phyloP scores from a whole-genome alignment of 371 early-diverging fungal genomes.

The Phascolomyces articulosus region DNA sequence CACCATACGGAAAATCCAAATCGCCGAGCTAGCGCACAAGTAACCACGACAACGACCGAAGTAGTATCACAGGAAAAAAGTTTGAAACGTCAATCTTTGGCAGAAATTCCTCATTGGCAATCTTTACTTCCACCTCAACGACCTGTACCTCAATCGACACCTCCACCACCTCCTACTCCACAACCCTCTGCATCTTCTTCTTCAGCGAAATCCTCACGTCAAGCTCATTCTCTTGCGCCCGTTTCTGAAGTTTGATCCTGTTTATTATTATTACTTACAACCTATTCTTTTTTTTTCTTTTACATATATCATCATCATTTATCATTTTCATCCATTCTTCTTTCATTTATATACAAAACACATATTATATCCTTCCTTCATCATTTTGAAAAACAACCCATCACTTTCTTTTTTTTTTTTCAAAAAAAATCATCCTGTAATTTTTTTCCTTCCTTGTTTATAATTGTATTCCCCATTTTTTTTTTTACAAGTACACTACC shows the following conservation, averaged over 20 bases:
- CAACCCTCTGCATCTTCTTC: background rate
- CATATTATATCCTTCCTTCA: too few species aligned
- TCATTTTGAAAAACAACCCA: too few species aligned
- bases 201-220: background rate
- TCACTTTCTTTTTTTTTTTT: too few species aligned
- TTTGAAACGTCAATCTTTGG: conserved; percentile 29
- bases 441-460: too few species aligned
- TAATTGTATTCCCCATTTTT: too few species aligned
- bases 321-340: too few species aligned
- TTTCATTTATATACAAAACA: too few species aligned
- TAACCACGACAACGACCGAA: background rate
- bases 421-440: too few species aligned
- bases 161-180: conserved; percentile 35
- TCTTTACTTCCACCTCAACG: conserved; percentile 38
- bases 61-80: background rate
- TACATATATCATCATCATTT: too few species aligned
- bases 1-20: background rate
- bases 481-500: too few species aligned
- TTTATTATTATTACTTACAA: background rate
- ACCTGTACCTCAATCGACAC: conserved; percentile 37
- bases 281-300: background rate
- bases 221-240: background rate
- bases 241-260: conserved; percentile 1
- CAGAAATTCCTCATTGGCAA: conserved; percentile 46
- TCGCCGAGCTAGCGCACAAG: background rate